A percentile compares a stretch with the other conserved stretches of the same genome.
Conservation (phyloP, 495 filamentous ascomycete genomes). For the Aspergillus leporis region DNA sequence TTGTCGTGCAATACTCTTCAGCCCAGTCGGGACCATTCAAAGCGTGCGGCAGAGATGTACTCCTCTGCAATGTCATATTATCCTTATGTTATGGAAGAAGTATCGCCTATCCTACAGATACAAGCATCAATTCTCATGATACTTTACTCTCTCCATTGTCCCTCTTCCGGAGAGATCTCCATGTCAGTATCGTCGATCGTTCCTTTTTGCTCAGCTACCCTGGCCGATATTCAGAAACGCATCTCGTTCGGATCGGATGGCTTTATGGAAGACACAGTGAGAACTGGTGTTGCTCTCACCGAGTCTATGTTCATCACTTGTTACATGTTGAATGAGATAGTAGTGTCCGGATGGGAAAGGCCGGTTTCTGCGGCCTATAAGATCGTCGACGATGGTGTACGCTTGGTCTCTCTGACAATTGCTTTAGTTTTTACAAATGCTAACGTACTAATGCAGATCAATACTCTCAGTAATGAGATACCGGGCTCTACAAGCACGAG, state of each 20-base stretch:
- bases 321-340: conserved; percentile 38
- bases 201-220: conserved; percentile 34
- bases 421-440: background rate
- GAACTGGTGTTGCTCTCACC: conserved; percentile 21
- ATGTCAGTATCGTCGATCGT: conserved; percentile 33
- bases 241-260: conserved; percentile 17
- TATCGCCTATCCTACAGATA: conserved; percentile 32
- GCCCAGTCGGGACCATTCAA: conserved; percentile 22
- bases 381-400: conserved; percentile 35
- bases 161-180: conserved; percentile 34
- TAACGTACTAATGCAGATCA: conserved; percentile 18
- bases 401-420: background rate
- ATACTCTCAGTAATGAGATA: conserved; percentile 28
- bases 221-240: conserved; percentile 30
- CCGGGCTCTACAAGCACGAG: conserved; percentile 24
- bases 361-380: conserved; percentile 31
- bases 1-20: conserved; percentile 30
- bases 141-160: conserved; percentile 35
- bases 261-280: conserved; percentile 5
- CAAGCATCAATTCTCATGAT: conserved; percentile 37
- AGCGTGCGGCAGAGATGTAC: conserved; percentile 29
- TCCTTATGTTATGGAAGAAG: conserved; percentile 29
- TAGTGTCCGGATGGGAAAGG: conserved; percentile 35
- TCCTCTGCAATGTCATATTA: conserved; percentile 32
- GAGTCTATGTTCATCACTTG: conserved; percentile 38